Evolutionary conservation across 495 filamentous ascomycete species (phyloP).

Genomic region (Apiosordaria backusii): DNA sequence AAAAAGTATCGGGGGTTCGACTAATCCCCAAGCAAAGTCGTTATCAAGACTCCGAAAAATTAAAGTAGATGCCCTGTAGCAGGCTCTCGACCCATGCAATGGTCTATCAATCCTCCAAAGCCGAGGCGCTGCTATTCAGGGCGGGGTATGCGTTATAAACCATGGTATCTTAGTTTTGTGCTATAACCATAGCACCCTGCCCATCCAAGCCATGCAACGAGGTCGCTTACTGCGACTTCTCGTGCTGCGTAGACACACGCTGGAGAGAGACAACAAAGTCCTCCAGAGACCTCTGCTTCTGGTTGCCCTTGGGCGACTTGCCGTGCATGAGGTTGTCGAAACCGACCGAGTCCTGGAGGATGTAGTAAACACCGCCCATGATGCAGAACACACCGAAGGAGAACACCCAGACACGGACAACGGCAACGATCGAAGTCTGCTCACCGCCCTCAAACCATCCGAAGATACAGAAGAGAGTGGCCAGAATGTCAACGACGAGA

Average conservation of each 20-base stretch:
- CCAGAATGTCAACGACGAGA: slow-evolving; percentile 73
- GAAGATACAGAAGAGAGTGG: slow-evolving; percentile 77
- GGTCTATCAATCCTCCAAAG: slow-evolving; percentile 24
- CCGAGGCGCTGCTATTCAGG: slow-evolving; percentile 16
- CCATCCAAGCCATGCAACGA: slow-evolving; percentile 5
- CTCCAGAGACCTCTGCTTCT: slow-evolving; percentile 72
- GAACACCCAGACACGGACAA: slow-evolving; percentile 86
- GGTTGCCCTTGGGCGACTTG: slow-evolving; percentile 69
- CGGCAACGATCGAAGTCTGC: slow-evolving; percentile 68
- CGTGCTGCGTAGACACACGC: slow-evolving; percentile 79
- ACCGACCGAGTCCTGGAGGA: slow-evolving; percentile 67
- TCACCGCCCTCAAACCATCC: slow-evolving; percentile 66
- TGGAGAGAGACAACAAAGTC: slow-evolving; percentile 84
- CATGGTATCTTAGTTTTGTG: slow-evolving; percentile 7
- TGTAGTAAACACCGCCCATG: slow-evolving; percentile 62
- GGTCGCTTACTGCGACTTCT: slow-evolving; percentile 61
- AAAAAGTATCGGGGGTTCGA: slow-evolving; percentile 25
- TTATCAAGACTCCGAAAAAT: slow-evolving; percentile 37
- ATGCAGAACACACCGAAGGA: slow-evolving; percentile 72
- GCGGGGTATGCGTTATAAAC: slow-evolving; percentile 8
- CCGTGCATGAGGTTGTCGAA: slow-evolving; percentile 95
- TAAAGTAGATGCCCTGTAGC: slow-evolving; percentile 29
- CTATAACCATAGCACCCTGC: slow-evolving; percentile 7
- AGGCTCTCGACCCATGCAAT: slow-evolving; percentile 19
- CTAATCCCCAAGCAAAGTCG: slow-evolving; percentile 27